Percentiles rank a stretch among this genome's conserved stretches.
phyloP scores from a whole-genome alignment of 2,329 filamentous ascomycete genomes.

The Penicillium sp. region DNA sequence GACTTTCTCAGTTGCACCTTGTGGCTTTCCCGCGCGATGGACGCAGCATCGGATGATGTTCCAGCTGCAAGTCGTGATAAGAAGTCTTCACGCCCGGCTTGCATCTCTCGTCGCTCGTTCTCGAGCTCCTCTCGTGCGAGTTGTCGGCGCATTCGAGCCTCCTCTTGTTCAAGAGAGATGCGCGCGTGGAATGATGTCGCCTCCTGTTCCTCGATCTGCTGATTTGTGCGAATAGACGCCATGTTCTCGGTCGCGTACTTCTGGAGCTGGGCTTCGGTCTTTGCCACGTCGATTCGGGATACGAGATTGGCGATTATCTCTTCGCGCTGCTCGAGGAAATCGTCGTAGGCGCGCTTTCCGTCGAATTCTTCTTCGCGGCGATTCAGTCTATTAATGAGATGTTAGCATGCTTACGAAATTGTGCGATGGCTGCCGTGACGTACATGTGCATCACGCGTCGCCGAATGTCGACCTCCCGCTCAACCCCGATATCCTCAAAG shows the following conservation, averaged over 20 bases:
- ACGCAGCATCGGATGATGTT: slow-evolving; percentile 57
- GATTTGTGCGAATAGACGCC: slow-evolving; percentile 55
- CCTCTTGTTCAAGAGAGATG: slow-evolving; percentile 63
- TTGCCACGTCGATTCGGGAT: slow-evolving; percentile 65
- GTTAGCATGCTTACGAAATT: slow-evolving; percentile 4
- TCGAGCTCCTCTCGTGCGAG: slow-evolving; percentile 67
- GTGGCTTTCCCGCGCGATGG: slow-evolving; percentile 52
- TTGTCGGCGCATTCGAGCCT: slow-evolving; percentile 60
- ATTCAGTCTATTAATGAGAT: slow-evolving; percentile 67
- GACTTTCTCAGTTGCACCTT: slow-evolving; percentile 71
- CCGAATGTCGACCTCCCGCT: slow-evolving; percentile 91
- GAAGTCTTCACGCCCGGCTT: slow-evolving; percentile 65
- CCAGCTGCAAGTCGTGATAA: slow-evolving; percentile 67
- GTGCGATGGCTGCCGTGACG: slow-evolving; percentile 13
- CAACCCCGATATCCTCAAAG: slow-evolving; percentile 82
- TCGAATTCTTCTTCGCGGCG: slow-evolving; percentile 89
- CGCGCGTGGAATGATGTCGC: slow-evolving; percentile 46
- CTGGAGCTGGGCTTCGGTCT: slow-evolving; percentile 58
- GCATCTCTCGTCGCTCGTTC: slow-evolving; percentile 64
- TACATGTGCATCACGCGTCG: slow-evolving; percentile 66
- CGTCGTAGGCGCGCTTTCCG: slow-evolving; percentile 77
- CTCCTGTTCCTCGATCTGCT: slow-evolving; percentile 48
- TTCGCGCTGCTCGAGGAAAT: slow-evolving; percentile 93
- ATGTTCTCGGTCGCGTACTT: slow-evolving; percentile 72
- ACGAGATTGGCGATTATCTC: slow-evolving; percentile 86